Evolutionary conservation across 495 filamentous ascomycete genomes (phyloP).

Genomic region (Amniculicola lignicola): DNA sequence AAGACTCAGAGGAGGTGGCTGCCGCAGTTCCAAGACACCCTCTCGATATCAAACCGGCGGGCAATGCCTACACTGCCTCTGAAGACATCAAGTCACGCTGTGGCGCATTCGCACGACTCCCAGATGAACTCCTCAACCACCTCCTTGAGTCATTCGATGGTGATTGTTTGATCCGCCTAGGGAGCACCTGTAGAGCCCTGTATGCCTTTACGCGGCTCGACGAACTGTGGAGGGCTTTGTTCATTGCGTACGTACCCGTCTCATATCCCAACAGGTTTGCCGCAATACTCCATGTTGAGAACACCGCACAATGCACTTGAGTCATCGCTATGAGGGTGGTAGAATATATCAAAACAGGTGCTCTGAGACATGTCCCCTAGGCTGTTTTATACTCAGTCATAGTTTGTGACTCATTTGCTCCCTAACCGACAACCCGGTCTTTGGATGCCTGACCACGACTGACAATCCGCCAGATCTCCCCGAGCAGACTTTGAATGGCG

Average conservation of each 20-base stretch:
- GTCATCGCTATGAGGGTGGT: too few species aligned
- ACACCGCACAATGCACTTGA: too few species aligned
- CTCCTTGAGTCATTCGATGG: slow-evolving; percentile 74
- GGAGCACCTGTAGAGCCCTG: slow-evolving; percentile 81
- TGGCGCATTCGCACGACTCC: slow-evolving; percentile 64
- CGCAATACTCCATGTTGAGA: too few species aligned
- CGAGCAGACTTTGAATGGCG: slow-evolving; percentile 63
- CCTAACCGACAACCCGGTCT: neutral
- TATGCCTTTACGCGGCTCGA: slow-evolving; percentile 84
- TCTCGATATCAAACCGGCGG: slow-evolving; percentile 78
- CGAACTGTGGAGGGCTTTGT: slow-evolving; percentile 86
- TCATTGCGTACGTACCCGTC: slow-evolving; percentile 68
- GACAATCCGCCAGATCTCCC: slow-evolving; percentile 32
- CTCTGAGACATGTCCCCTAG: too few species aligned
- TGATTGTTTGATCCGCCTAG: slow-evolving; percentile 58
- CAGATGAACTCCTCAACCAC: slow-evolving; percentile 78
- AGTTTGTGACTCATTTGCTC: slow-evolving; percentile 12
- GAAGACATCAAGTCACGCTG: slow-evolving; percentile 60
- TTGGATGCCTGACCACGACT: slow-evolving; percentile 2
- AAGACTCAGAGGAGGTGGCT: slow-evolving; percentile 27
- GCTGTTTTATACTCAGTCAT: too few species aligned
- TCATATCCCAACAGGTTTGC: too few species aligned
- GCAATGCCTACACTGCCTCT: slow-evolving; percentile 71
- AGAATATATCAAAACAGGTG: too few species aligned
- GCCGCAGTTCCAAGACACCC: slow-evolving; percentile 65